Base-by-base conservation (phyloP, 2,329 filamentous ascomycete species). In the Pyrenophora seminiperda region DNA sequence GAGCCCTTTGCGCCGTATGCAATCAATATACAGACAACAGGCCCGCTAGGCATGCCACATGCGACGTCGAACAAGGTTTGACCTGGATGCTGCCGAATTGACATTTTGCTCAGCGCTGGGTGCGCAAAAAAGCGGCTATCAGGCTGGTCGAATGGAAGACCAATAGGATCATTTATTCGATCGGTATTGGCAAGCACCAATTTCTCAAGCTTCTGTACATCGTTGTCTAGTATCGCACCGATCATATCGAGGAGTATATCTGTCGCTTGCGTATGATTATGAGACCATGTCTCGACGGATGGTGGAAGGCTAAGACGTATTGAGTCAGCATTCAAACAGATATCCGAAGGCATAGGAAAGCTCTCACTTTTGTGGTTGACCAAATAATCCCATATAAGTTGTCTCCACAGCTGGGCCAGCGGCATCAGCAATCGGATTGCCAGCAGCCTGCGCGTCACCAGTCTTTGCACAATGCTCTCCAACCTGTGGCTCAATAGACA, bases 51-150 rank as follows among this genome's bases (percentile, higher is more conserved):
- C 50, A 72, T 61, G 6, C 50, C 67, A 30, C 64, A 63, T 4
- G 69, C 67, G 18, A 73, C 60, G 40, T 73, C 70, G 1, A 73
- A 49, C 2, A 73, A 30, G 2, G 57, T 73, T 36, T 72, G 69
- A 18, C 50, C 49, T 7, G 63, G 46, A 48, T 71, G 70, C 29
- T 73, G 63, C 11, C 70, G 41, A 13, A 72, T 60, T 5, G 65
- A 53, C 45, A 68, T 66, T 4, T 56, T 20, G 7, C 39, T 56
- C 17, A 71, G 53, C 2, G 59, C 61, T 3, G 63, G 61, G 37
- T 71, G 66, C 14, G 58, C 53, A 31, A 59, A 62, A 37, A 71
- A 69, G 3, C 58, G 58, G 13, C 60, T 56, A 10, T 24, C 56
- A 20, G 54, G 50, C 7, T 41, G 37, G 5, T 67, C 62, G 27